Base-by-base conservation (phyloP, 2,329 filamentous ascomycete genomes). In the Fusarium penzigii region DNA sequence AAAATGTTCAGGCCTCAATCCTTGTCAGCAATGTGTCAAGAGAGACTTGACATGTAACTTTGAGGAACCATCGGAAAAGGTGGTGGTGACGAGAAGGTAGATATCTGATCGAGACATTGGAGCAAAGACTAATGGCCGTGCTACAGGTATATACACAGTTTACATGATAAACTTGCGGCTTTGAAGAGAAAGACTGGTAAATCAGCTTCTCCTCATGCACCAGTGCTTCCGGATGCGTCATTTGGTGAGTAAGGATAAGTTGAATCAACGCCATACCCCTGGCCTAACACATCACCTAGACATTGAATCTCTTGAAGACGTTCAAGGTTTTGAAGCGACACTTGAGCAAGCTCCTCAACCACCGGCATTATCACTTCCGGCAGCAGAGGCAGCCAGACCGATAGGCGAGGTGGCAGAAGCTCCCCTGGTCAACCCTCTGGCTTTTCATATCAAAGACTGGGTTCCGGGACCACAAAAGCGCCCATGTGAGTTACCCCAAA, bases 401-500 rank as follows among this genome's bases (percentile, higher is more conserved):
- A 42, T 41, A 3, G 16, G 14, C 1, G 29, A 52, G 20, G n/a
- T 5, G 1, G 48, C 38, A 13, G 54, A 60, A 11, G 42, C 57
- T n/a, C 57, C 57, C 6, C 51, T 60, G 3, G 58, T 43, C 5
- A 61, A 60, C 29, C 57, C 57, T 2, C 13, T 61, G 8, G 57
- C 57, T 10, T 61, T 60, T 8, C 57, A 60, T 16, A 60, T 52
- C 1, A 61, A 58, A 11, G 57, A 60, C 48, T 60, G 57, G 51
- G 51, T 60, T 17, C 57, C 57, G 8, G 58, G 57, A 2, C 42
- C 47, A 9, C 52, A 44, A 17, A 51, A 55, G 1, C 38, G 48
- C 29, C 45, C 51, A 16, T 25, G 57, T 59, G 20, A 48, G 49
- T 3, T 12, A 20, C 5, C 3, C 5, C 14, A 3, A 16, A n/a